phyloP scores from a whole-genome alignment of 495 filamentous ascomycete genomes.

The Aspergillus sclerotioniger region DNA sequence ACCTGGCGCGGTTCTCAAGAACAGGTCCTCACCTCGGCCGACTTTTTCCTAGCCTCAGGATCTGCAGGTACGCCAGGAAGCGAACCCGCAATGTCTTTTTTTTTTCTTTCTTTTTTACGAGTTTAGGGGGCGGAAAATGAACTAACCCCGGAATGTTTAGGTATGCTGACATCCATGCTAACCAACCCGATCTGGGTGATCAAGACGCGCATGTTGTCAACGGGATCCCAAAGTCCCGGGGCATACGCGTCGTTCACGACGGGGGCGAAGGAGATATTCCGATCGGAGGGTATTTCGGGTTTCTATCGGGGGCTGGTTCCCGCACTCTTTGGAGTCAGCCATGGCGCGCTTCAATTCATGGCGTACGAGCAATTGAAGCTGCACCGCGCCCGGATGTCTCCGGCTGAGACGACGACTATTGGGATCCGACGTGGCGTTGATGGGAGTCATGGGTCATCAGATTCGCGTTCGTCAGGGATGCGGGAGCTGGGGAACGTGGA shows the following conservation, averaged over 20 bases:
- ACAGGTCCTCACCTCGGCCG: constrained; percentile 57
- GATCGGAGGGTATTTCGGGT: constrained; percentile 67
- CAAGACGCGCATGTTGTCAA: constrained; percentile 95
- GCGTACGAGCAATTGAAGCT: constrained; percentile 88
- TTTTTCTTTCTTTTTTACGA: too few species aligned
- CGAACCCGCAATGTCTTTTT: background rate
- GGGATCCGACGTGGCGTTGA: background rate
- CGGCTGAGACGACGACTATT: background rate
- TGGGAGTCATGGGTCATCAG: background rate
- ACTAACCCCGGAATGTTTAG: constrained; percentile 27
- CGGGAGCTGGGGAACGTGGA: constrained; percentile 67
- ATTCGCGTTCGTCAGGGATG: constrained; percentile 15
- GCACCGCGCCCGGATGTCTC: constrained; percentile 35
- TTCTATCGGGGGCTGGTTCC: constrained; percentile 84
- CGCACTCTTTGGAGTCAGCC: constrained; percentile 83
- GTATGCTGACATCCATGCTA: constrained; percentile 67
- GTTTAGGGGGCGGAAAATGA: background rate
- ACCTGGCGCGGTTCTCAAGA: constrained; percentile 14
- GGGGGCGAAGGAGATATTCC: constrained; percentile 63
- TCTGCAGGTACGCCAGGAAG: constrained; percentile 54
- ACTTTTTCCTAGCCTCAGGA: constrained; percentile 82
- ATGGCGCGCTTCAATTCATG: constrained; percentile 94
- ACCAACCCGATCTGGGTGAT: constrained; percentile 99
- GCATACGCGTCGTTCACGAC: constrained; percentile 77
- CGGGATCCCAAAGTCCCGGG: constrained; percentile 64